Evolutionary conservation across 2,329 filamentous ascomycete species (phyloP).

Genomic region (Colletotrichum higginsianum): DNA sequence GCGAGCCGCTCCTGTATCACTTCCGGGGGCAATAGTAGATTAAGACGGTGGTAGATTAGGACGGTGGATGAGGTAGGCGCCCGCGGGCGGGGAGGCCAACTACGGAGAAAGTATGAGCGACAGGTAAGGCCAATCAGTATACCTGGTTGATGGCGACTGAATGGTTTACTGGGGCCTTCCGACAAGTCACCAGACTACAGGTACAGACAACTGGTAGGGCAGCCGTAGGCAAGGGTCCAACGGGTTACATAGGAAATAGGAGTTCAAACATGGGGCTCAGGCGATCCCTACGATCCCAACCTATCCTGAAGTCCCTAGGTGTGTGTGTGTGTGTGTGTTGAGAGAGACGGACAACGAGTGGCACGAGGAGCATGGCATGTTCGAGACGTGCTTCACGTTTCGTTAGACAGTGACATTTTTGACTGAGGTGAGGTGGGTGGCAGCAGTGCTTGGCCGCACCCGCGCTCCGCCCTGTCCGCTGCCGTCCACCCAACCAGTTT

Average conservation of each 20-base stretch:
- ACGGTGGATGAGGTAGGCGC: slow-evolving; percentile 4
- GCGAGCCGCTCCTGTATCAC: neutral
- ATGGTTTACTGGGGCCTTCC: slow-evolving; percentile 1
- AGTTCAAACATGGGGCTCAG: slow-evolving; percentile 5
- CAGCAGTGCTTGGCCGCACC: slow-evolving; percentile 20
- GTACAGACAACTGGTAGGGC: slow-evolving; percentile 25
- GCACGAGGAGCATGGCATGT: neutral
- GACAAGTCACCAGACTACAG: neutral
- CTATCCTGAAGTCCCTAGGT: slow-evolving; percentile 14
- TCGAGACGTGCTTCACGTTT: slow-evolving; percentile 10
- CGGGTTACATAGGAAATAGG: slow-evolving; percentile 17
- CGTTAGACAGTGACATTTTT: neutral
- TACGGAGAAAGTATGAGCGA: neutral
- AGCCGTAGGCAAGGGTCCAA: slow-evolving; percentile 21
- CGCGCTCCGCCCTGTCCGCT: slow-evolving; percentile 39
- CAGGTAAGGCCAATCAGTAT: neutral
- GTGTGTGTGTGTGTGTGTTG: neutral
- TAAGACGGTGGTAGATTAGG: neutral
- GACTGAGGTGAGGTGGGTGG: neutral
- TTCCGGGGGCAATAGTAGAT: neutral
- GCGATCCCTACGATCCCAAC: neutral
- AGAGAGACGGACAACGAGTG: neutral
- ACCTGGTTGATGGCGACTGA: neutral
- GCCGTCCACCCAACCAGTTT: slow-evolving; percentile 21
- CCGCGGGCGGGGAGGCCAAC: neutral